Evolutionary conservation across 2,329 filamentous ascomycete genomes (phyloP), one percentile per base, ranked within the genome.

Genomic region (Macrophomina phaseolina): DNA sequence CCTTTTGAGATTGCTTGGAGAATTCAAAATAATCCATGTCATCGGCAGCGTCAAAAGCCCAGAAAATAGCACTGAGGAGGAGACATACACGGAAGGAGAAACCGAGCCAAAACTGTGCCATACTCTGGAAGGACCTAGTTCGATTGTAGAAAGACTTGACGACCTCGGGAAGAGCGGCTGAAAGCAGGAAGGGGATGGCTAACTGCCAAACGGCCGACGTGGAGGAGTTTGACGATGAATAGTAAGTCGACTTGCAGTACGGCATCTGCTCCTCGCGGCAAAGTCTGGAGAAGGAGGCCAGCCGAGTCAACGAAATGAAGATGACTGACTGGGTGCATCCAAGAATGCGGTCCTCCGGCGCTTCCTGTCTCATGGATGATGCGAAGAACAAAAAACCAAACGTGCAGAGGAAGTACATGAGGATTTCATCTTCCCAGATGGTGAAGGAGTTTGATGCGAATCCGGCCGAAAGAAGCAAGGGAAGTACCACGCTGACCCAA

Each of bases 211-310:
- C 86, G 0, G 94, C 92, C 2, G 94, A 97, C 0, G 94, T 98
- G 0, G 95, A 98, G 0, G 94, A 97, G 2, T 90, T 92, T 9
- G 90, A 87, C 0, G 94, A 97, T 4, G 93, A 91, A 76, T 99
- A 99, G 81, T 97, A 99, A 0, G 95, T 97, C 1, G 94, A 97
- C 64, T 87, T 89, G 82, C 95, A 99, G 81, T 91, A 96, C 0
- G 95, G 95, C 92, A 98, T 97, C 81, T 99, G 95, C 81, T 99
- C 95, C 78, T 99, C 95, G 67, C 95, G 90, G 77, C 95, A 99
- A 23, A 99, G 88, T 71, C 93, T 91, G 9, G 95, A 97, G 71
- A 94, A 89, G 1, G 94, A 97, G 0, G 93, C 91, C 3, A 94
- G 65, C 64, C 94, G 89, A 14, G 90, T 90, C 12, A 98, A 85